Conservation (phyloP, 1,284 basidiomycete species). For the Pyrrhoderma lamaoense region DNA sequence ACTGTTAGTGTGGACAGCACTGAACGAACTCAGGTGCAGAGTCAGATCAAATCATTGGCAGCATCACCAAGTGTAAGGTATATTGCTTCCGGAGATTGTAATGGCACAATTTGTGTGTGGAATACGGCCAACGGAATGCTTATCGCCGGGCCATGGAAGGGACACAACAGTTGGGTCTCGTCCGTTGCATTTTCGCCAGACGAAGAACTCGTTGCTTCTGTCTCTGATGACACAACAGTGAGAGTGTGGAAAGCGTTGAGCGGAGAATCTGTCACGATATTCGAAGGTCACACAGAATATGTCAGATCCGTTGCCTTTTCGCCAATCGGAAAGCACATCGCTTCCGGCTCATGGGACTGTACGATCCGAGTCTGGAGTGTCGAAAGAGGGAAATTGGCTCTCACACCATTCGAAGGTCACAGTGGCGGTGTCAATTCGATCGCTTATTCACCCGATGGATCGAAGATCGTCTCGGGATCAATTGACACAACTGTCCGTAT, state of each 20-base stretch:
- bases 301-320: background rate
- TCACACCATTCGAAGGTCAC: too few relatives aligned
- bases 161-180: too few relatives aligned
- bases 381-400: too few relatives aligned
- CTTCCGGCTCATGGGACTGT: background rate
- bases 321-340: background rate
- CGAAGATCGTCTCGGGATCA: slow-evolving; percentile 40
- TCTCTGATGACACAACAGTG: background rate
- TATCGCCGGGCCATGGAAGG: too few relatives aligned
- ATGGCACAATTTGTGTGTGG: slow-evolving; percentile 1
- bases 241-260: background rate
- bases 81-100: background rate
- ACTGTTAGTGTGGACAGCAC: background rate
- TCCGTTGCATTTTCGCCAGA: too few relatives aligned
- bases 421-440: background rate
- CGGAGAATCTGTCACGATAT: background rate
- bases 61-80: background rate
- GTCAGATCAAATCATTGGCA: background rate
- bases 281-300: background rate
- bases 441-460: background rate
- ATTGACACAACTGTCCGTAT: slow-evolving; percentile 48
- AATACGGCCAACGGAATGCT: background rate
- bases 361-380: background rate
- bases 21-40: background rate
- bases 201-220: too few relatives aligned